Percentiles rank a stretch among this genome's conserved stretches.
Conservation (phyloP, 306 rosid species). For the Quercus aquifolioides region DNA sequence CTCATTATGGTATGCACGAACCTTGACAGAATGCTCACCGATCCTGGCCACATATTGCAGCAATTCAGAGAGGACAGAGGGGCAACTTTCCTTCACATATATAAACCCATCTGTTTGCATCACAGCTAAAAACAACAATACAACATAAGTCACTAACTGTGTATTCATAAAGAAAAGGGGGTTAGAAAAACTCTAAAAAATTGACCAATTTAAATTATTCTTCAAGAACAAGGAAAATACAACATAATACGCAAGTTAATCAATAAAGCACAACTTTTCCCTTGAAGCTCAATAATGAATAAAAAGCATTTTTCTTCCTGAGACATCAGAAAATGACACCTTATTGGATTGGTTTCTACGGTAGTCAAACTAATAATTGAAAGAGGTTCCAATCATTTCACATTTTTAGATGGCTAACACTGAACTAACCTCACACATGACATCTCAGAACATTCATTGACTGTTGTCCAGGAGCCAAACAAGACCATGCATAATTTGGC, state of each 20-base stretch:
- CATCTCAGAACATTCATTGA: neutral
- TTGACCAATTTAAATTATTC: neutral
- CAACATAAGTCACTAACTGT: neutral
- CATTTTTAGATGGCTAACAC: neutral
- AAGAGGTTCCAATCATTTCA: neutral
- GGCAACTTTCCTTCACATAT: constrained; percentile 76
- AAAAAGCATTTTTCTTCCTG: neutral
- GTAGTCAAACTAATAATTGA: neutral
- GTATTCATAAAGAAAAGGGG: neutral
- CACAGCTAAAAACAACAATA: constrained; percentile 60
- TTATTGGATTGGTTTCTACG: neutral
- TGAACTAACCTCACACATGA: neutral
- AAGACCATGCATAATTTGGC: neutral
- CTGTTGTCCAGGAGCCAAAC: neutral
- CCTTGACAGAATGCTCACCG: constrained; percentile 42
- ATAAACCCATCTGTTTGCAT: constrained; percentile 84
- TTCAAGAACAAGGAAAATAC: neutral
- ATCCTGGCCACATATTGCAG: constrained; percentile 50
- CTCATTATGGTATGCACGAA: constrained; percentile 30
- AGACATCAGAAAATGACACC: neutral
- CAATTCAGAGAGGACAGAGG: constrained; percentile 59
- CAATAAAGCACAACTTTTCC: too few species aligned
- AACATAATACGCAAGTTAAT: neutral
- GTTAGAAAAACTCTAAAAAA: neutral
- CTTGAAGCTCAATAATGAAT: neutral